phyloP scores from a whole-genome alignment of 169 alveolate genomes.

The Theileria orientalis region DNA sequence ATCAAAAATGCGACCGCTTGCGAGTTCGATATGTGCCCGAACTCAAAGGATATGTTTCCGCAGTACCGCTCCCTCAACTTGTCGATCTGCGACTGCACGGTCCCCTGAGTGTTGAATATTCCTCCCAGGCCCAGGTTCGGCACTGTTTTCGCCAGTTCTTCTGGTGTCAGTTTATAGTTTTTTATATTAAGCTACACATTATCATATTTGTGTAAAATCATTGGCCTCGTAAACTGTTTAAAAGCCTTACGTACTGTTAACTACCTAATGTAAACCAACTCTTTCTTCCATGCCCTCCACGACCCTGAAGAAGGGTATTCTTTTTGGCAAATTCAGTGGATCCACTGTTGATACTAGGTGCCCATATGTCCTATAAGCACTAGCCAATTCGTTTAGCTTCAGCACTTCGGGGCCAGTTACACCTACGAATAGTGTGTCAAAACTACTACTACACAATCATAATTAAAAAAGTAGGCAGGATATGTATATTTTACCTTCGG shows the following conservation, averaged over 20 bases:
- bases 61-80: conserved; percentile 66
- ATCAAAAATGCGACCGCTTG: conserved; percentile 65
- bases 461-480: too few relatives aligned
- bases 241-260: not conserved
- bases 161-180: conserved; percentile 30
- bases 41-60: conserved; percentile 69
- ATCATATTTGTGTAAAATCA: not conserved
- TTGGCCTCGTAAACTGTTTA: not conserved
- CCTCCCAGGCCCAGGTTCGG: conserved; percentile 38
- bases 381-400: conserved; percentile 61
- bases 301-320: conserved; percentile 66
- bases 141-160: conserved; percentile 7
- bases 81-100: conserved; percentile 48
- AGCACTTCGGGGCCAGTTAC: conserved; percentile 23
- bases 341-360: conserved; percentile 66
- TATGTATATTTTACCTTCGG: not conserved
- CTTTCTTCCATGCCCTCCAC: conserved; percentile 14
- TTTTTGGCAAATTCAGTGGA: conserved; percentile 72
- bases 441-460: too few relatives aligned
- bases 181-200: conserved; percentile 8
- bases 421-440: conserved; percentile 8
- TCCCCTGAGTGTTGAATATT: conserved; percentile 33
- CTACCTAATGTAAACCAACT: not conserved
- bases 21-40: conserved; percentile 64
- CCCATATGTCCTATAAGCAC: conserved; percentile 70